These are phyloP conservation scores for Vaccinium corymbosum DNA, from an alignment of 148 eudicot species.

Conservation along the genomic window DNA sequence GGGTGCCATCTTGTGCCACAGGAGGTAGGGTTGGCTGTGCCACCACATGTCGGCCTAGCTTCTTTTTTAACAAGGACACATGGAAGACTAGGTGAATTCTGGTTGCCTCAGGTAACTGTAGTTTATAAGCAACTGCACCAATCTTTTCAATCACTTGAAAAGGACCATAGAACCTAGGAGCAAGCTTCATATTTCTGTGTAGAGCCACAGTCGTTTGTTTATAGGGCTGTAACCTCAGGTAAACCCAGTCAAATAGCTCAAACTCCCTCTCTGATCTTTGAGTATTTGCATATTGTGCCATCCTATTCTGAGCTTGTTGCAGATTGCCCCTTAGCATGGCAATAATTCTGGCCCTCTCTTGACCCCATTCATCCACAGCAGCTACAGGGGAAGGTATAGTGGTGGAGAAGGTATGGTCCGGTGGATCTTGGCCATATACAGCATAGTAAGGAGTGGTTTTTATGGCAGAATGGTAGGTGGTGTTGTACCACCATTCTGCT, in stretches of 20 bases:
- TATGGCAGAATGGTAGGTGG: not conserved
- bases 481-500: constrained; percentile 23
- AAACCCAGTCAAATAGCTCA: constrained; percentile 16
- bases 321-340: not conserved
- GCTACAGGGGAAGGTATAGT: not conserved
- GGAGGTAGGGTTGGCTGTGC: not conserved
- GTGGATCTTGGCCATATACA: constrained; percentile 9
- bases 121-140: constrained; percentile 17
- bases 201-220: not conserved
- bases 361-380: not conserved
- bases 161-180: not conserved
- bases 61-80: constrained; percentile 10
- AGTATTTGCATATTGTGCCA: constrained; percentile 4
- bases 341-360: not conserved
- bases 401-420: not conserved
- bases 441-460: constrained; percentile 5
- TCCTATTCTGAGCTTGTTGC: not conserved
- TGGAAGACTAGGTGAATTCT: constrained; percentile 17
- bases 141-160: not conserved
- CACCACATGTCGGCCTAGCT: not conserved
- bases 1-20: not conserved
- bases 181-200: not conserved
- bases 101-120: not conserved
- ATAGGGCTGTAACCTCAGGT: constrained; percentile 15
- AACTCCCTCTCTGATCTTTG: constrained; percentile 3